phyloP scores from a whole-genome alignment of 2,329 filamentous ascomycete species.

The Emmonsiellopsis sp. region DNA sequence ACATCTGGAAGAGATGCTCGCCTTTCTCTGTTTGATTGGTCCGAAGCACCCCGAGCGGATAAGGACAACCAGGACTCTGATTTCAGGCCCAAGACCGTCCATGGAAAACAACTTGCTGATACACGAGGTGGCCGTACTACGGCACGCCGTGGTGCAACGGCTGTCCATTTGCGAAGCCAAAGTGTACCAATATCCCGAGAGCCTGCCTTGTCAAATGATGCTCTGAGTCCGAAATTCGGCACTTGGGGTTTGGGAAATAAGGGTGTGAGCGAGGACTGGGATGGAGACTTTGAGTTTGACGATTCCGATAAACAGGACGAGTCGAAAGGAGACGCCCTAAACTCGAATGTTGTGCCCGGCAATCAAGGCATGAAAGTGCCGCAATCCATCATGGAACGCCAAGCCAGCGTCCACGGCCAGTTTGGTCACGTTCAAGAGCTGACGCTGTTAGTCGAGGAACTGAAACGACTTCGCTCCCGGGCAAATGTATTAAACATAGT shows the following conservation, averaged over 20 bases:
- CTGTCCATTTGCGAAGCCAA: slow-evolving; percentile 56
- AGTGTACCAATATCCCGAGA: slow-evolving; percentile 54
- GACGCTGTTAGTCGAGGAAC: slow-evolving; percentile 55
- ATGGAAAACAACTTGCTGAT: slow-evolving; percentile 53
- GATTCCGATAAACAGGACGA: slow-evolving; percentile 30
- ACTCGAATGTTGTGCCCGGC: slow-evolving; percentile 4
- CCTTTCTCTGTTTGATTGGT: slow-evolving; percentile 50
- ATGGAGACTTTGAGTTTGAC: slow-evolving; percentile 60
- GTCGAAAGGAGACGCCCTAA: slow-evolving; percentile 17
- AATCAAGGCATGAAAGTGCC: slow-evolving; percentile 41
- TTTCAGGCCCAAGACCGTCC: slow-evolving; percentile 52
- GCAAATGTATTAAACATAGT: slow-evolving; percentile 47
- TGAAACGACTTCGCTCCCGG: slow-evolving; percentile 52
- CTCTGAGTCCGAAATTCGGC: slow-evolving; percentile 50
- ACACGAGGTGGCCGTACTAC: slow-evolving; percentile 47
- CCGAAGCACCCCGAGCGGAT: slow-evolving; percentile 48
- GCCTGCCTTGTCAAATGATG: slow-evolving; percentile 38
- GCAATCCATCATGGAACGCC: slow-evolving; percentile 53
- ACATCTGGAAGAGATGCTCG: slow-evolving; percentile 6
- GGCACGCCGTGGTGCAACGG: slow-evolving; percentile 49
- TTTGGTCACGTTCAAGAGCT: slow-evolving; percentile 57
- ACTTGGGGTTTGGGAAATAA: slow-evolving; percentile 61
- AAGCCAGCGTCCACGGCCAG: slow-evolving; percentile 57
- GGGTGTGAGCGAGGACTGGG: slow-evolving; percentile 59
- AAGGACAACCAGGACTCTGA: slow-evolving; percentile 45